A percentile compares a stretch with the other conserved stretches of the same genome.
phyloP scores from a whole-genome alignment of 805 yeast genomes.

The Candida manassasensis region DNA sequence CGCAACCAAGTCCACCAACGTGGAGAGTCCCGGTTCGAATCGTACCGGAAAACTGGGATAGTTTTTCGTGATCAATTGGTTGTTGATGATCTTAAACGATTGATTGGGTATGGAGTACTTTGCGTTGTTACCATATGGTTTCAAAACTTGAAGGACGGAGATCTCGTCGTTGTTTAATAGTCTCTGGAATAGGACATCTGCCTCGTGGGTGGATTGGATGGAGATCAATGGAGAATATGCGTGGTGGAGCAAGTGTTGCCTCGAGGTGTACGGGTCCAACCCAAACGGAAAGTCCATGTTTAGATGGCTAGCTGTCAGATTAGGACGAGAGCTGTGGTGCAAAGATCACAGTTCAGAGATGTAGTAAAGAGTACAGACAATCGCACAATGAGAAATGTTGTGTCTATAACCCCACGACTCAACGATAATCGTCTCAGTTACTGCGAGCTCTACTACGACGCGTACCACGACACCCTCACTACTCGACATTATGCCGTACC shows the following conservation, averaged over 20 bases:
- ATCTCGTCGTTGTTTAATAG: slow-evolving; percentile 31
- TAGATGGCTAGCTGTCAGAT: too few relatives aligned
- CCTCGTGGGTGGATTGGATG: slow-evolving; percentile 42
- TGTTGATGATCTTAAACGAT: slow-evolving; percentile 46
- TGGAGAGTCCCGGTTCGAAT: slow-evolving; percentile 44
- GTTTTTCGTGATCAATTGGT: slow-evolving; percentile 44
- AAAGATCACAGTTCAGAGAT: background rate
- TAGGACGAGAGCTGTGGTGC: too few relatives aligned
- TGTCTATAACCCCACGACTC: too few relatives aligned
- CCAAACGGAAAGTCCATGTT: slow-evolving; percentile 27
- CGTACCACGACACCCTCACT: too few relatives aligned
- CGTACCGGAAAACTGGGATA: slow-evolving; percentile 55
- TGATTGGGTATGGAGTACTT: slow-evolving; percentile 37
- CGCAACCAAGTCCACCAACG: slow-evolving; percentile 21
- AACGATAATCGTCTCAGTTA: too few relatives aligned
- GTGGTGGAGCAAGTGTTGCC: slow-evolving; percentile 41
- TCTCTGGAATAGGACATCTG: slow-evolving; percentile 40
- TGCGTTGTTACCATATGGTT: slow-evolving; percentile 54
- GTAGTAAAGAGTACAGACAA: background rate
- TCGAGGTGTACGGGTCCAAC: slow-evolving; percentile 33
- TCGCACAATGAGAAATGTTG: background rate
- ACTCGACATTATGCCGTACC: too few relatives aligned
- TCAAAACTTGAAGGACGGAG: slow-evolving; percentile 44
- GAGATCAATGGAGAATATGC: slow-evolving; percentile 52
- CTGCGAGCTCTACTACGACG: too few relatives aligned